Base-by-base conservation (phyloP, 2,329 filamentous ascomycete species). In the Aspergillus hiratsukae region DNA sequence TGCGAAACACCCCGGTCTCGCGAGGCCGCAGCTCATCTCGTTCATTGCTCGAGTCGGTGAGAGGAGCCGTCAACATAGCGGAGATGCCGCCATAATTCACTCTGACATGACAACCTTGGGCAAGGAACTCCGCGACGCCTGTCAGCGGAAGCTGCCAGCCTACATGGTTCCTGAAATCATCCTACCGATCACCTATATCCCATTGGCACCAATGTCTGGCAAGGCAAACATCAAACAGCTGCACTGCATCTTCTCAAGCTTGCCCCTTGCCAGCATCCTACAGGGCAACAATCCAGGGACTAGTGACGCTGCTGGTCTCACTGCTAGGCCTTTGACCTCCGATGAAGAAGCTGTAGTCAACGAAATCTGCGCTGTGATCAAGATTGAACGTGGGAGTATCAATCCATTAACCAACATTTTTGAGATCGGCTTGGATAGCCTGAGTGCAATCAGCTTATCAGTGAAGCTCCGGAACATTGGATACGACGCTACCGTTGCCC, bases 351-450 rank as follows among this genome's bases (percentile, higher is more conserved):
- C 56, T 5, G 56, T 70, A n/a, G 60, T 66, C 17, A 61, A 55
- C 5, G 60, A 64, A 29, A 62, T 73, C 3, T 63, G 58, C 46
- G 52, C 51, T 25, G 58, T 69, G 21, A 57, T 69, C 23, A 53
- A 59, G 9, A 54, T 56, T 17, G 62, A 69, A 10, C 49, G 53
- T 14, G 54, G 57, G 1, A 56, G 53, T 4, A 59, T 72, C 10
- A 54, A 51, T 0, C 61, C 61, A 1, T 51, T 65, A 53, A 71
- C 68, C 1, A 72, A 69, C 17, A 67, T 75, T 14, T 75, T 75
- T 46, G 67, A 71, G 51, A 62, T 75, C 17, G 73, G 73, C 0
- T 54, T 76, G 31, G 74, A 76, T 57, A 75, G 73, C 58, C 59
- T 76, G 5, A 70, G 65, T 45, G 70, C 69, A 14, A 74, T 76